Conservation (phyloP, 768 basidiomycete genomes). For the Termitomyces sp. region DNA sequence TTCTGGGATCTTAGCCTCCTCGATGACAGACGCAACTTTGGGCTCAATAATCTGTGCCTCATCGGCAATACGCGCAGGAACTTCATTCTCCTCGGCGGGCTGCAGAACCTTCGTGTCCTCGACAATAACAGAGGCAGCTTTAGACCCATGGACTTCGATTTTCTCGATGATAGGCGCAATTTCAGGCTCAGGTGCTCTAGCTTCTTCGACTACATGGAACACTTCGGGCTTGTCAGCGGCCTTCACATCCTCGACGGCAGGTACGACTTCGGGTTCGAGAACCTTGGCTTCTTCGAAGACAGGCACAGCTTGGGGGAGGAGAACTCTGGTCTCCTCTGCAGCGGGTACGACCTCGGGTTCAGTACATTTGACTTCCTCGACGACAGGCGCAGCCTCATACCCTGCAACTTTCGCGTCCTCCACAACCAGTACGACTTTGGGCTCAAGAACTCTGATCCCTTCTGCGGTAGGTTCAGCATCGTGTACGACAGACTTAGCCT, state of each 20-base stretch:
- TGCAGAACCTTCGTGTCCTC: background rate
- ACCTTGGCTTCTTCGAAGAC: background rate
- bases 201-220: background rate
- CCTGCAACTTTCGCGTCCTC: background rate
- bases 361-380: background rate
- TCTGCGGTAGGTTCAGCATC: background rate
- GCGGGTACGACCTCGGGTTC: background rate
- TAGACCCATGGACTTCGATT: background rate
- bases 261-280: background rate
- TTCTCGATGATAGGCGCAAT: background rate
- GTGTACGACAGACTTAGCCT: conserved; percentile 1
- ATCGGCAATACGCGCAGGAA: background rate
- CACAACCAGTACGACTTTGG: background rate
- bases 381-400: background rate
- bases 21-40: background rate
- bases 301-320: background rate
- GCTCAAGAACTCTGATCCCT: background rate
- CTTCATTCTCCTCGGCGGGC: background rate
- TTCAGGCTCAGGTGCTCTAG: background rate
- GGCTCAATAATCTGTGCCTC: conserved; percentile 4
- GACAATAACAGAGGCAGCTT: background rate
- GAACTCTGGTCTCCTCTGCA: background rate
- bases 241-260: background rate
- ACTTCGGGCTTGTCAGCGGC: background rate
- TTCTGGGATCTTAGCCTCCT: conserved; percentile 3